These are phyloP conservation scores for Trichoderma reesei DNA, from an alignment of 495 filamentous ascomycete species.

Conservation along the genomic window DNA sequence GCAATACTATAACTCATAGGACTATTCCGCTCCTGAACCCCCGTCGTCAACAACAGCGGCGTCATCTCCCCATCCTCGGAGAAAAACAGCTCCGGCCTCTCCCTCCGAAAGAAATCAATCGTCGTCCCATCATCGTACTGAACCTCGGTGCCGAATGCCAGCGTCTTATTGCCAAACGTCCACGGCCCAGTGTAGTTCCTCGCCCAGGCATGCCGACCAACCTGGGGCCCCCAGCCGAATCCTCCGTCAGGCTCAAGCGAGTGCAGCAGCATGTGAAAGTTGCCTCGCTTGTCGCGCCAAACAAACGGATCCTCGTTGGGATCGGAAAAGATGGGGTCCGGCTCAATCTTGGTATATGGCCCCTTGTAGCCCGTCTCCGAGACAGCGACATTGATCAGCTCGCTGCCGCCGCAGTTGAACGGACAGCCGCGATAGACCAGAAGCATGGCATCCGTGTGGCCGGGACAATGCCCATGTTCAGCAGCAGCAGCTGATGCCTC, in stretches of 20 bases:
- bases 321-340: slow-evolving; percentile 15
- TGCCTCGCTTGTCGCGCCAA: slow-evolving; percentile 32
- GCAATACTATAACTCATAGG: slow-evolving; percentile 22
- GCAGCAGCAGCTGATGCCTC: background rate
- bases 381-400: slow-evolving; percentile 17
- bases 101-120: slow-evolving; percentile 25
- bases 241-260: slow-evolving; percentile 26
- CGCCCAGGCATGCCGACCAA: slow-evolving; percentile 29
- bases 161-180: slow-evolving; percentile 25
- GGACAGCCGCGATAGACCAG: slow-evolving; percentile 19
- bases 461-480: background rate
- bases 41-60: slow-evolving; percentile 28
- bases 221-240: slow-evolving; percentile 27
- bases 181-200: slow-evolving; percentile 28
- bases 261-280: slow-evolving; percentile 32
- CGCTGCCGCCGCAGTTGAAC: slow-evolving; percentile 15
- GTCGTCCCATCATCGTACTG: slow-evolving; percentile 25
- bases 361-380: slow-evolving; percentile 12
- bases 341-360: slow-evolving; percentile 16
- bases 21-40: slow-evolving; percentile 23
- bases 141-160: slow-evolving; percentile 29
- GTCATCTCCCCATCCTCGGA: slow-evolving; percentile 31
- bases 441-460: slow-evolving; percentile 12
- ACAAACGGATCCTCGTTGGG: slow-evolving; percentile 31
- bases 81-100: slow-evolving; percentile 32